Evolutionary conservation across 139 green algal genomes (phyloP), one percentile per base, ranked within the genome.

Genomic region (Auxenochlorella protothecoides): DNA sequence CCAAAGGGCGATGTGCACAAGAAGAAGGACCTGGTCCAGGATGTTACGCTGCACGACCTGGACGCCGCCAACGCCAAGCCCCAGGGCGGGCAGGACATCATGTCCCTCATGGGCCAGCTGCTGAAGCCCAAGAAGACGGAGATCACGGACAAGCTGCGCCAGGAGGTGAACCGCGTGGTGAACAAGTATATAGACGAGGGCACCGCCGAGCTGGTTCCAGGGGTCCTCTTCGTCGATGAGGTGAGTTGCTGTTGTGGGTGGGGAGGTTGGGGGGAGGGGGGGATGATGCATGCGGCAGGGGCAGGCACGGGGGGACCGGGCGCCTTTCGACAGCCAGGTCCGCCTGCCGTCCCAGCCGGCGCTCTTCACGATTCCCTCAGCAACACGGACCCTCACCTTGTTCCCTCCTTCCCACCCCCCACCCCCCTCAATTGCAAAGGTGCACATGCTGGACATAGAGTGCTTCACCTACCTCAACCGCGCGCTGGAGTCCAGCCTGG

Each of bases 1-100:
- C 95, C 95, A 53, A 99, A 99, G 88, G 95, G 95, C 12, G 95
- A 99, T 67, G 95, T 99, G 69, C 95, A 99, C 87, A 99, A 99
- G 84, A 91, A 90, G 69, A 98, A 97, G 82, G 95, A 99, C 83
- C 87, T 99, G 66, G 95, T 99, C 63, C 74, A 99, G 81, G 95
- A 99, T 69, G 95, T 99, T 52, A 98, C 95, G 27, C 85, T 99
- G 75, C 95, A 99, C 78, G 95, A 99, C 79, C 80, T 99, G 70
- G 95, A 99, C 74, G 63, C 82, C 2, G 95, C 95, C 66, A 99
- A 99, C 80, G 95, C 95, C 0, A 78, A 82, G 74, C 95, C 95
- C 53, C 84, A 91, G 78, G 93, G 90, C 5, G 94, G 93, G 4
- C 83, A 93, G 63, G 94, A 98, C 81, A 92, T 99, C 76, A 88